Evolutionary conservation across 768 basidiomycete species (phyloP), one percentile per base, ranked within the genome.

Genomic region (Macrolepiota albuminosa): DNA sequence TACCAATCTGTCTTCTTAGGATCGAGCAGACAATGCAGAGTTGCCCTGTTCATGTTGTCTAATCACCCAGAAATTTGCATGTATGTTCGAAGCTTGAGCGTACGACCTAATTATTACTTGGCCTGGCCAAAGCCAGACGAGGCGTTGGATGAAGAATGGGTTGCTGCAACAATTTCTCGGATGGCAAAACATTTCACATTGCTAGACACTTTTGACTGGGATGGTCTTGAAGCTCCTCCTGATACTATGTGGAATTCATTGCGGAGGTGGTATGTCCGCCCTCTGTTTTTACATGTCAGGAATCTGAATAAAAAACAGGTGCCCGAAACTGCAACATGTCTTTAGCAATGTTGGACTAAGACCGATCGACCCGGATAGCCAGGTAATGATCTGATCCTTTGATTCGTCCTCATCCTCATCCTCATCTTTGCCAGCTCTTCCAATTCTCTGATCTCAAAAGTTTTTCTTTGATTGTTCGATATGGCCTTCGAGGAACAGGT

Each of bases 71-170:
- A 78, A 21, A 68, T 81, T 37, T 78, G 76, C 59, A 57, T 63
- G 2, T 67, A 74, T 67, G 70, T 82, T 54, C 71, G 70, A 18
- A 79, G 77, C 56, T 72, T 83, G 34, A 75, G 76, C 14, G 71
- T 81, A 16, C 73, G 80, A 11, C 81, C 81, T 0, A 81, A 81
- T 61, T 83, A 81, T 66, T 81, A 81, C 66, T 75, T 81, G 34
- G 71, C 80, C 6, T 81, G 81, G 80, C 81, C 81, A 2, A 72
- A 71, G 60, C 71, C 73, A 26, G 78, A 82, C 51, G 72, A 73
- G 37, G 64, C 65, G 9, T 64, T 81, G 26, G 70, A 72, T 52
- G 81, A 82, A 61, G 66, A 52, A 0, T 76, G 77, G 77, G 77
- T 83, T 0, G 75, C 72, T 16, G 52, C 63, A 3, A 72, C 64